phyloP scores from a whole-genome alignment of 2,329 filamentous ascomycete species.

The Cyclaneusma minus region DNA sequence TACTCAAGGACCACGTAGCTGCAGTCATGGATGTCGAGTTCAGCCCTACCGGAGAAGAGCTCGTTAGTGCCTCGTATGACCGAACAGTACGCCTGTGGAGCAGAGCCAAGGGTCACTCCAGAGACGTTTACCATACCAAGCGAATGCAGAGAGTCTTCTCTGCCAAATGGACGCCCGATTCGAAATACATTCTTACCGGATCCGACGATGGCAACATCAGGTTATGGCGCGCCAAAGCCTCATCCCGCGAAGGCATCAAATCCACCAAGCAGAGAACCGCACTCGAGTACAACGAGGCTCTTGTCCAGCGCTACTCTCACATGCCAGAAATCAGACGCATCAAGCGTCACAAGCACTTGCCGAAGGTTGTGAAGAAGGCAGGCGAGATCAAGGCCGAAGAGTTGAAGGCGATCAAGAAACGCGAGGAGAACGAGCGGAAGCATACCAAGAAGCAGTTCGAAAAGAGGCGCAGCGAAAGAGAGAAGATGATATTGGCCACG shows the following conservation, averaged over 20 bases:
- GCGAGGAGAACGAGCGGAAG: slow-evolving; percentile 86
- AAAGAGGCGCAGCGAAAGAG: slow-evolving; percentile 61
- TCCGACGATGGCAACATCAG: slow-evolving; percentile 88
- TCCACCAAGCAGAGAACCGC: slow-evolving; percentile 72
- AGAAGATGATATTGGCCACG: slow-evolving; percentile 75
- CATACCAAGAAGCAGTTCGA: slow-evolving; percentile 74
- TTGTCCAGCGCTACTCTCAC: slow-evolving; percentile 73
- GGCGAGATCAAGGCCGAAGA: slow-evolving; percentile 88
- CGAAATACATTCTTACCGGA: slow-evolving; percentile 76
- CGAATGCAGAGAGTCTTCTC: slow-evolving; percentile 93
- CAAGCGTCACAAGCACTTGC: slow-evolving; percentile 77
- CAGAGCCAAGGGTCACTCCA: slow-evolving; percentile 63
- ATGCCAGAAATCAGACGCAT: slow-evolving; percentile 95
- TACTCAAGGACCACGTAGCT: slow-evolving; percentile 74
- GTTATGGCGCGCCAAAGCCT: slow-evolving; percentile 80
- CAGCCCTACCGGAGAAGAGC: slow-evolving; percentile 82
- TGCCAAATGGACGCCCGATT: slow-evolving; percentile 72
- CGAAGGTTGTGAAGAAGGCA: slow-evolving; percentile 90
- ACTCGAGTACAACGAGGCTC: slow-evolving; percentile 78
- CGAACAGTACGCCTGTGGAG: slow-evolving; percentile 79
- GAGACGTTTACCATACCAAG: slow-evolving; percentile 95
- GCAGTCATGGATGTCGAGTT: slow-evolving; percentile 97
- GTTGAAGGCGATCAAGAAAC: slow-evolving; percentile 70
- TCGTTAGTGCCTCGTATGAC: slow-evolving; percentile 81
- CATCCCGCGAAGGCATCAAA: slow-evolving; percentile 70